A percentile compares a stretch with the other conserved stretches of the same genome.
These are phyloP conservation scores for Pochonia chlamydosporia DNA, from an alignment of 2,329 filamentous ascomycete genomes.

Conservation along the genomic window DNA sequence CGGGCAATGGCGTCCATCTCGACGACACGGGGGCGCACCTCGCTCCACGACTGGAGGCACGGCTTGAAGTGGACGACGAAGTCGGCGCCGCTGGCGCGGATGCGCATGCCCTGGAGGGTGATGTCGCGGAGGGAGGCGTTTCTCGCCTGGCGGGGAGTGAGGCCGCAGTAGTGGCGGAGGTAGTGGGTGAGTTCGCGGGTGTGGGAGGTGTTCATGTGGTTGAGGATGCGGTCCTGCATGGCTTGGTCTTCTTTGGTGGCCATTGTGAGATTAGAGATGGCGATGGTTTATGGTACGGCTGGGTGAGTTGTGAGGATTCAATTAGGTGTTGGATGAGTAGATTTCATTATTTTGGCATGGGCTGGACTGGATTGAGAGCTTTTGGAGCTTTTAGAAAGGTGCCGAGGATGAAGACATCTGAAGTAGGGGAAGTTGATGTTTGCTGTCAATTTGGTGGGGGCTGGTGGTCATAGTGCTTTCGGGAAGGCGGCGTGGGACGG, in stretches of 20 bases:
- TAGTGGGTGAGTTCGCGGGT: slow-evolving; percentile 67
- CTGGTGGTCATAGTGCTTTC: too few species aligned
- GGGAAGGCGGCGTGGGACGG: too few species aligned
- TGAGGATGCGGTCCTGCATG: slow-evolving; percentile 42
- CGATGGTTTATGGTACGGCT: too few species aligned
- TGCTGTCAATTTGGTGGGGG: too few species aligned
- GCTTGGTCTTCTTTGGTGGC: slow-evolving; percentile 15
- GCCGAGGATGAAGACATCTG: too few species aligned
- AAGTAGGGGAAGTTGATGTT: too few species aligned
- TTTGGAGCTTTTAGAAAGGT: too few species aligned
- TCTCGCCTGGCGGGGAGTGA: slow-evolving; percentile 47
- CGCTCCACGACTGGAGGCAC: slow-evolving; percentile 60
- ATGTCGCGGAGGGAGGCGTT: slow-evolving; percentile 57
- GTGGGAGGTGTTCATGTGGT: slow-evolving; percentile 87
- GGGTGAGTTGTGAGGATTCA: too few species aligned
- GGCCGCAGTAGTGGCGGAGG: slow-evolving; percentile 63
- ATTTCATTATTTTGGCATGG: too few species aligned
- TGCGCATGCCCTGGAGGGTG: slow-evolving; percentile 57
- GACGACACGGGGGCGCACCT: slow-evolving; percentile 65
- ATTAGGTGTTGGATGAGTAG: too few species aligned
- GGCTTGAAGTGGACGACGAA: slow-evolving; percentile 61
- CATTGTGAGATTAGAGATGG: too few species aligned
- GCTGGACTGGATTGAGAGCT: too few species aligned
- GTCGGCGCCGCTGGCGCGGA: slow-evolving; percentile 38
- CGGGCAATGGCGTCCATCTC: slow-evolving; percentile 60